These are phyloP conservation scores for Stereocaulon alpinum DNA, from an alignment of 495 filamentous ascomycete species.

Conservation along the genomic window DNA sequence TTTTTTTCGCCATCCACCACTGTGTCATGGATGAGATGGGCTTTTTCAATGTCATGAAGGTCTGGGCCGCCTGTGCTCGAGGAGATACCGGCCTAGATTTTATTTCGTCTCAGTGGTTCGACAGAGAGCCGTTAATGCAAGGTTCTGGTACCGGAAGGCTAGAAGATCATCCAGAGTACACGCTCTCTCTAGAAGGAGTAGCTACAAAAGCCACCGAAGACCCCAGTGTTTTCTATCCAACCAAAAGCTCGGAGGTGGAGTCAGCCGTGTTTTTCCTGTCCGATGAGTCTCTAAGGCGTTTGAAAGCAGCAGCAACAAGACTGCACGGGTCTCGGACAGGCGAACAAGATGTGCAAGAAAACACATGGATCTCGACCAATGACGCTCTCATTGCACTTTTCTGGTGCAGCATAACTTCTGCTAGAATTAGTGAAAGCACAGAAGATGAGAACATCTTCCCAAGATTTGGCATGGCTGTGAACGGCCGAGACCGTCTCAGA, in stretches of 20 bases:
- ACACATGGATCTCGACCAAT: slow-evolving; percentile 11
- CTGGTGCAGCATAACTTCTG: slow-evolving; percentile 17
- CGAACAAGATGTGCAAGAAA: not conserved
- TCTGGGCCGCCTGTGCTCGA: slow-evolving; percentile 13
- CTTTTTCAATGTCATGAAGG: slow-evolving; percentile 5
- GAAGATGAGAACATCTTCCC: not conserved
- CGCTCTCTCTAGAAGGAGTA: slow-evolving; percentile 6
- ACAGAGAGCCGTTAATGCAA: slow-evolving; percentile 9
- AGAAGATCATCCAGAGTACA: slow-evolving; percentile 15
- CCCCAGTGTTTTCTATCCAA: not conserved
- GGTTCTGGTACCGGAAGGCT: slow-evolving; percentile 9
- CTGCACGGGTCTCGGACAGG: not conserved
- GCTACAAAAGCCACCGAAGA: slow-evolving; percentile 2
- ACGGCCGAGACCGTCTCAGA: slow-evolving; percentile 5
- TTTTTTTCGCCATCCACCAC: slow-evolving; percentile 40
- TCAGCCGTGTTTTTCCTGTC: slow-evolving; percentile 9
- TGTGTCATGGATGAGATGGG: slow-evolving; percentile 34
- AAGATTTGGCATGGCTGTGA: slow-evolving; percentile 10
- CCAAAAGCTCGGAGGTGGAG: not conserved
- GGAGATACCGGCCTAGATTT: slow-evolving; percentile 2
- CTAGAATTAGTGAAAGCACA: slow-evolving; percentile 1
- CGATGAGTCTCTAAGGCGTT: slow-evolving; percentile 1
- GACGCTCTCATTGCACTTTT: slow-evolving; percentile 18
- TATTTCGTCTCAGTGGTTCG: slow-evolving; percentile 9
- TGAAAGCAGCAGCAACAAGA: not conserved